Conservation (phyloP, 805 yeast genomes). For the Metschnikowia proteae region DNA sequence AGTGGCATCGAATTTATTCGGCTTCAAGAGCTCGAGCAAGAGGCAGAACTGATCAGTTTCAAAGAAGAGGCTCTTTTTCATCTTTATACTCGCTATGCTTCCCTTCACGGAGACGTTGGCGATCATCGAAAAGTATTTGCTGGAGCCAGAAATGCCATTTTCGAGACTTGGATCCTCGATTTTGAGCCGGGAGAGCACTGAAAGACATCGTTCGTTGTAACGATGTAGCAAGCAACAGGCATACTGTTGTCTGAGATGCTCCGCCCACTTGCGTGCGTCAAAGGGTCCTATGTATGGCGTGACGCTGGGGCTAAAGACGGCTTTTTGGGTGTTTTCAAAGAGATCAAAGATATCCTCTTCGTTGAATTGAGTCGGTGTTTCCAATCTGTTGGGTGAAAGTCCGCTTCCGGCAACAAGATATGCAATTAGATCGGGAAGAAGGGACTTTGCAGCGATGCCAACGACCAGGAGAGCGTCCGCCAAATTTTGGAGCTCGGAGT, state of each 20-base stretch:
- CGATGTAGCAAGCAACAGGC: neutral
- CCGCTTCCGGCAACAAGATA: neutral
- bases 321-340: neutral
- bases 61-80: neutral
- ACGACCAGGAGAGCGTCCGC: neutral
- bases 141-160: slow-evolving; percentile 18
- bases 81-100: slow-evolving; percentile 5
- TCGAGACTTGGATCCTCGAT: slow-evolving; percentile 12
- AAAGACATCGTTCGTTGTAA: neutral
- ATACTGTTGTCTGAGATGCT: neutral
- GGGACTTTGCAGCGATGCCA: neutral
- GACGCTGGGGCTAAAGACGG: slow-evolving; percentile 1
- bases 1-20: slow-evolving; percentile 22
- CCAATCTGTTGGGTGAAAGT: neutral
- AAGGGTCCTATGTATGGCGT: neutral
- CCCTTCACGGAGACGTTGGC: slow-evolving; percentile 11
- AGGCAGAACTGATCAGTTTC: slow-evolving; percentile 10
- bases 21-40: slow-evolving; percentile 25
- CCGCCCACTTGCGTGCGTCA: neutral
- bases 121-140: slow-evolving; percentile 29
- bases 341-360: slow-evolving; percentile 16
- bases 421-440: neutral
- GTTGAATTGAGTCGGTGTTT: slow-evolving; percentile 4
- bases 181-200: slow-evolving; percentile 12
- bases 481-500: neutral